phyloP scores from a whole-genome alignment of 176 grass and related monocot species.

The Avena insularis region DNA sequence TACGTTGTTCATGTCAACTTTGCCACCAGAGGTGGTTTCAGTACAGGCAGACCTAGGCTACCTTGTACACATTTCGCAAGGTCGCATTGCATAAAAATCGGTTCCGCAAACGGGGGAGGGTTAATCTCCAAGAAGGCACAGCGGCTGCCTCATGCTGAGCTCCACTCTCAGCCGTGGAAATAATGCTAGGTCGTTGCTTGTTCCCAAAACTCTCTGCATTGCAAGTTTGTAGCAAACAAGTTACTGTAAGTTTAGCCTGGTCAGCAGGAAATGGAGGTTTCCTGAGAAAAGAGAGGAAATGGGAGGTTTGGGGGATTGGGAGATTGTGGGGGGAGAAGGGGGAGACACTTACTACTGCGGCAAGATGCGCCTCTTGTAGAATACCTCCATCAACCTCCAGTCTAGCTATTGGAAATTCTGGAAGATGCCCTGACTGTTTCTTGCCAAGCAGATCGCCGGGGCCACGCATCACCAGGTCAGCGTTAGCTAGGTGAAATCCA shows the following conservation, averaged over 20 bases:
- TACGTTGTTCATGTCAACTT: constrained; percentile 19
- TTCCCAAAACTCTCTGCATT: constrained; percentile 75
- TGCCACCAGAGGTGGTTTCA: not conserved
- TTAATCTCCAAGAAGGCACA: constrained; percentile 92
- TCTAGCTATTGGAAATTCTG: constrained; percentile 95
- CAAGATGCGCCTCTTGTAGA: constrained; percentile 81
- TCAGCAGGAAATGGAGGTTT: not conserved
- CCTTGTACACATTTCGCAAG: not conserved
- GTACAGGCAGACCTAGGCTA: not conserved
- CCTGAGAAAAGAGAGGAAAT: not conserved
- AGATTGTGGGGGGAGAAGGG: not conserved
- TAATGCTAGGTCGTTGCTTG: constrained; percentile 68
- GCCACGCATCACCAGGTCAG: constrained; percentile 80
- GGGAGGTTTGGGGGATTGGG: not conserved
- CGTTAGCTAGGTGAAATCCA: constrained; percentile 89
- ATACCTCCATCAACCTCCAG: constrained; percentile 90
- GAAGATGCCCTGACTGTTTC: constrained; percentile 94
- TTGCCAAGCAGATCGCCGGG: constrained; percentile 89
- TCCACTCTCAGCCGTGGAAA: constrained; percentile 77
- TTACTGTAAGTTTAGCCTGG: constrained; percentile 16
- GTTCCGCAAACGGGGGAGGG: not conserved
- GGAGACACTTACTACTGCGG: constrained; percentile 66
- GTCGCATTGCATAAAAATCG: not conserved
- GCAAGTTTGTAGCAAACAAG: constrained; percentile 26
- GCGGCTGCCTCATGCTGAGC: constrained; percentile 96